These are phyloP conservation scores for Leccinum boreale DNA, from an alignment of 768 basidiomycete genomes.

Conservation along the genomic window DNA sequence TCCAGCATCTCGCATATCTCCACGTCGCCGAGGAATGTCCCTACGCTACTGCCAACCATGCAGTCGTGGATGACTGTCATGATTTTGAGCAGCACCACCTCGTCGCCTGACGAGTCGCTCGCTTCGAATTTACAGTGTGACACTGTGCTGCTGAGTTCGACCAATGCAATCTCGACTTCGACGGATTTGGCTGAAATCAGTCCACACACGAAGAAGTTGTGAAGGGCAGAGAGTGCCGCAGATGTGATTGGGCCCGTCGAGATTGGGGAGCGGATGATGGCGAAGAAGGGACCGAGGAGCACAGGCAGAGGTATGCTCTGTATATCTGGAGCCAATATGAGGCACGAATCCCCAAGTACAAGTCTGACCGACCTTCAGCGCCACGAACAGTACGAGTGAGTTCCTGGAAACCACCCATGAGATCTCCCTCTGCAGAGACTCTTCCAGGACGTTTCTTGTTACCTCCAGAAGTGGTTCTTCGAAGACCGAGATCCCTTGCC, in stretches of 20 bases:
- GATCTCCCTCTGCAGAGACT: conserved; percentile 69
- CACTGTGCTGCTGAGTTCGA: conserved; percentile 82
- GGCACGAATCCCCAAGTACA: conserved; percentile 7
- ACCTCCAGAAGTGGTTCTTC: conserved; percentile 52
- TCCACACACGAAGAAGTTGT: conserved; percentile 81
- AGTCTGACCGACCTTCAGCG: conserved; percentile 50
- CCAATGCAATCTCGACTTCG: conserved; percentile 62
- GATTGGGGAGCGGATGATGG: conserved; percentile 88
- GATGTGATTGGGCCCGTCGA: conserved; percentile 98
- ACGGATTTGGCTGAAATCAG: conserved; percentile 59
- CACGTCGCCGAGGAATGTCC: conserved; percentile 78
- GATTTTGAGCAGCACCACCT: conserved; percentile 90
- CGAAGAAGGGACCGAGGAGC: conserved; percentile 84
- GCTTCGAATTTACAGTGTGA: conserved; percentile 98
- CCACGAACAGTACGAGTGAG: conserved; percentile 73
- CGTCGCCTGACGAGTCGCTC: conserved; percentile 95
- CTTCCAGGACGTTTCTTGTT: conserved; percentile 43
- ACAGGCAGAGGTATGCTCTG: conserved; percentile 52
- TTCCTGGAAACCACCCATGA: conserved; percentile 88
- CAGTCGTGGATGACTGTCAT: conserved; percentile 86
- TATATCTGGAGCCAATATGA: conserved; percentile 50
- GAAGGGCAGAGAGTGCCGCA: conserved; percentile 83
- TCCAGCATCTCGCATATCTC: conserved; percentile 99
- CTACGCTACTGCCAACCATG: conserved; percentile 62
- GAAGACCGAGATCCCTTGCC: conserved; percentile 71